phyloP scores from a whole-genome alignment of 108 stramenopile genomes.

The Parmales sp. region DNA sequence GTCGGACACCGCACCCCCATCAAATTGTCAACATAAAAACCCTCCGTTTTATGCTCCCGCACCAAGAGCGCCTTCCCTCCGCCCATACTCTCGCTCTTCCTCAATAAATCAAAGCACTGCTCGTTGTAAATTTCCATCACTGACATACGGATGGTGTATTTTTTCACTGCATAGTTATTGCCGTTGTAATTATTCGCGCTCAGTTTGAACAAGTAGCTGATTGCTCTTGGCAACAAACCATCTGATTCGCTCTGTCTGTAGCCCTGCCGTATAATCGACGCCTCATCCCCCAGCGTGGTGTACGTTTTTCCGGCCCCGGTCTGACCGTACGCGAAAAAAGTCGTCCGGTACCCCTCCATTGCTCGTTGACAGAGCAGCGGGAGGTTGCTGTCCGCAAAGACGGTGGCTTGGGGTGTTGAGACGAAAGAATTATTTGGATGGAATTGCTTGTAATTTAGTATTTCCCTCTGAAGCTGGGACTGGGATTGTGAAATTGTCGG shows the following conservation, averaged over 20 bases:
- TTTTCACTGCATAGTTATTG: not conserved
- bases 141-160: not conserved
- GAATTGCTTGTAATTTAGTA: too few species aligned
- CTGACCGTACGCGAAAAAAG: constrained; percentile 25
- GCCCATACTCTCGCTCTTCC: not conserved
- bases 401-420: too few species aligned
- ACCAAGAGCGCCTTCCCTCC: not conserved
- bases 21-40: constrained; percentile 15
- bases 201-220: constrained; percentile 8
- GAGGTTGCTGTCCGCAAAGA: not conserved
- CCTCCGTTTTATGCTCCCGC: constrained; percentile 13
- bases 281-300: not conserved
- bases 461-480: too few species aligned
- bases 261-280: too few species aligned
- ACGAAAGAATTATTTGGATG: too few species aligned
- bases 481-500: too few species aligned
- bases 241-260: too few species aligned
- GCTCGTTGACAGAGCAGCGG: not conserved
- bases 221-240: not conserved
- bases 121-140: constrained; percentile 4
- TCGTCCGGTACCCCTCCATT: constrained; percentile 20
- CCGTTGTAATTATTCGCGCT: not conserved
- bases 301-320: constrained; percentile 26
- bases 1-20: not conserved
- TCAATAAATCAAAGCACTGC: constrained; percentile 1